Percentiles rank a stretch among this genome's conserved stretches.
Conservation (phyloP, 192 early-diverging fungal genomes). For the Mortierella antarctica region DNA sequence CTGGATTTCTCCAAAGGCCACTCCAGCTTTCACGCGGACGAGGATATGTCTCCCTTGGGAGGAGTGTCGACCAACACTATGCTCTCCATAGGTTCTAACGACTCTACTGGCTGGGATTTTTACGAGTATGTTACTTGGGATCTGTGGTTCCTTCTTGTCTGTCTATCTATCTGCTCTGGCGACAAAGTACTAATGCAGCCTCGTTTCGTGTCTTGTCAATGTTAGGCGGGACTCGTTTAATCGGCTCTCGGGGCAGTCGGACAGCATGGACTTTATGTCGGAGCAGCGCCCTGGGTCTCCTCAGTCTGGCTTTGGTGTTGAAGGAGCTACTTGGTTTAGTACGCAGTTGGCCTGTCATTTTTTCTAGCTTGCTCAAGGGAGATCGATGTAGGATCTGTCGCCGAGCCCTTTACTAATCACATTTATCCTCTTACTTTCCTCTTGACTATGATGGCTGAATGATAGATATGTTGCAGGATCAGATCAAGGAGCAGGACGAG, state of each 20-base stretch:
- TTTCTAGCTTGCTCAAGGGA: not conserved
- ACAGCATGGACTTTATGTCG: slow-evolving; percentile 17
- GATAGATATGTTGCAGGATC: slow-evolving; percentile 34
- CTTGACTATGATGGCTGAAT: too few species aligned
- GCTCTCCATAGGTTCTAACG: slow-evolving; percentile 41
- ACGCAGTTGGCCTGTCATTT: not conserved
- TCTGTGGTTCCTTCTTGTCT: not conserved
- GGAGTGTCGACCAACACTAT: slow-evolving; percentile 28
- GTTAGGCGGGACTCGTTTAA: slow-evolving; percentile 26
- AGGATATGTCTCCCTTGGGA: slow-evolving; percentile 27
- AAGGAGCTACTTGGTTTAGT: slow-evolving; percentile 43
- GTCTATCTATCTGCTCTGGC: not conserved
- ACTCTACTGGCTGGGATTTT: slow-evolving; percentile 33
- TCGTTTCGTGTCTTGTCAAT: not conserved
- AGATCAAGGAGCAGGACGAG: slow-evolving; percentile 33
- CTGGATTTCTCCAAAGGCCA: slow-evolving; percentile 49
- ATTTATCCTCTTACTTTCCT: too few species aligned
- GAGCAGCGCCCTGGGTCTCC: slow-evolving; percentile 14
- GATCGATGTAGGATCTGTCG: too few species aligned
- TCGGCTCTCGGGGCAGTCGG: slow-evolving; percentile 16
- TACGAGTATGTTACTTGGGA: slow-evolving; percentile 29
- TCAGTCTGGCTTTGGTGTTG: slow-evolving; percentile 7
- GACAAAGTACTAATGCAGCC: not conserved
- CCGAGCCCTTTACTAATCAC: too few species aligned
- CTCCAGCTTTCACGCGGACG: slow-evolving; percentile 28